Evolutionary conservation across 1,284 basidiomycete genomes (phyloP).

Genomic region (Naganishia liquefaciens): DNA sequence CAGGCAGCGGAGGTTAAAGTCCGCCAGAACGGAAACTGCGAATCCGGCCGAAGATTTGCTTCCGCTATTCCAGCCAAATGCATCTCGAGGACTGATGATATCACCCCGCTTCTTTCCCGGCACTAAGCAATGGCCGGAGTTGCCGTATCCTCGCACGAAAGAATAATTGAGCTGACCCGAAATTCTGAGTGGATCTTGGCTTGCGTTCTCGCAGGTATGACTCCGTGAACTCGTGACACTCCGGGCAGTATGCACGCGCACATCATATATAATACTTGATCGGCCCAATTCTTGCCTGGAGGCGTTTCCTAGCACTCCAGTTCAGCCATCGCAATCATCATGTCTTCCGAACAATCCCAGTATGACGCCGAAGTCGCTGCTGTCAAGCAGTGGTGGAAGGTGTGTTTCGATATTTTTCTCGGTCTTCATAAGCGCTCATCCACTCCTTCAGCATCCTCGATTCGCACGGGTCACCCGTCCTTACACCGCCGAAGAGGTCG

Average conservation of each 20-base stretch:
- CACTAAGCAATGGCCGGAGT: slow-evolving; percentile 24
- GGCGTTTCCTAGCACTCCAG: too few species aligned
- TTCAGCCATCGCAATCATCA: slow-evolving; percentile 24
- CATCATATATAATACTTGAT: slow-evolving; percentile 6
- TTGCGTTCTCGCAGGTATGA: slow-evolving; percentile 5
- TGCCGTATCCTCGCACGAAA: slow-evolving; percentile 25
- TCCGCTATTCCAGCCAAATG: slow-evolving; percentile 4
- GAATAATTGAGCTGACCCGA: neutral
- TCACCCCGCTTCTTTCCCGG: slow-evolving; percentile 10
- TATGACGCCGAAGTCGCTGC: slow-evolving; percentile 80
- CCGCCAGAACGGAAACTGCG: too few species aligned
- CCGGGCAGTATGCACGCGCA: slow-evolving; percentile 1
- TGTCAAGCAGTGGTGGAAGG: slow-evolving; percentile 92
- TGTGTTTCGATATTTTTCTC: slow-evolving; percentile 50
- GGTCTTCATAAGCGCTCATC: neutral
- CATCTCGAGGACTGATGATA: slow-evolving; percentile 9
- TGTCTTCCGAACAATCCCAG: slow-evolving; percentile 50
- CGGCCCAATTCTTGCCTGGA: too few species aligned
- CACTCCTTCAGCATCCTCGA: slow-evolving; percentile 66
- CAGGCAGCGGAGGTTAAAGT: neutral
- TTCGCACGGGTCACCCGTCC: slow-evolving; percentile 82
- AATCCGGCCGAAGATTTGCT: too few species aligned
- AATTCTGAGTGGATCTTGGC: slow-evolving; percentile 12
- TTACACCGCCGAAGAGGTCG: slow-evolving; percentile 90
- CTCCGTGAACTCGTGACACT: slow-evolving; percentile 9